Base-by-base conservation (phyloP, 169 alveolate genomes). In the Plasmodium coatneyi region DNA sequence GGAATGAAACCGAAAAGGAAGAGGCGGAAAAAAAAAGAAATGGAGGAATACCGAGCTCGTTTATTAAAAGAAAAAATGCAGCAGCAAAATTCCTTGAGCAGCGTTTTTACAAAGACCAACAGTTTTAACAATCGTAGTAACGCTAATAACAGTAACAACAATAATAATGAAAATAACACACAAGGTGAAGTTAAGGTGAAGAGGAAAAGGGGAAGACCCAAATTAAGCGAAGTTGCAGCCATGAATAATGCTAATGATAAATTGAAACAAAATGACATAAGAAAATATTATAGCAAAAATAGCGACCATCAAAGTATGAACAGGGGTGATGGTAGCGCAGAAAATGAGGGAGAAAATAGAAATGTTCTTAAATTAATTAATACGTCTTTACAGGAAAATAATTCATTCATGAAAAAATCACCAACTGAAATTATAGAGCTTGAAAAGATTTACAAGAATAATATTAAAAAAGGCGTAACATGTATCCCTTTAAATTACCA, bases 401-500 rank as follows among this genome's bases (percentile, higher is more conserved):
- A 82, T 41, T 19, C 89, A 10, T 91, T 91, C 83, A 78, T 91
- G 90, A 91, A 91, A 72, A 81, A 34, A 43, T 81, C 95, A 16
- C 95, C 95, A 74, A 91, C 39, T 5, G 95, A 91, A 91, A 91
- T 91, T 54, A 39, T 71, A 52, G 81, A 91, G 10, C 82, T 91
- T 71, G 95, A 91, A 91, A 91, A 72, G 52, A 91, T 43, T 71
- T 91, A 80, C 74, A 91, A 81, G 74, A 91, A 91, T 80, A 91
- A 91, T 80, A 82, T 91, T 43, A 91, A 91, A 81, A 81, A 80
- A 80, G 95, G 95, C 19, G 95, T 91, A 4, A 91, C 95, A 6
- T 91, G 95, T 56, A 91, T 91, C 49, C 95, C 95, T 91, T 91
- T 91, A 91, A 91, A 91, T 81, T 91, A 91, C 76, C 95, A 91